Conservation (phyloP, 768 basidiomycete species). For the Tulasnella sp. region DNA sequence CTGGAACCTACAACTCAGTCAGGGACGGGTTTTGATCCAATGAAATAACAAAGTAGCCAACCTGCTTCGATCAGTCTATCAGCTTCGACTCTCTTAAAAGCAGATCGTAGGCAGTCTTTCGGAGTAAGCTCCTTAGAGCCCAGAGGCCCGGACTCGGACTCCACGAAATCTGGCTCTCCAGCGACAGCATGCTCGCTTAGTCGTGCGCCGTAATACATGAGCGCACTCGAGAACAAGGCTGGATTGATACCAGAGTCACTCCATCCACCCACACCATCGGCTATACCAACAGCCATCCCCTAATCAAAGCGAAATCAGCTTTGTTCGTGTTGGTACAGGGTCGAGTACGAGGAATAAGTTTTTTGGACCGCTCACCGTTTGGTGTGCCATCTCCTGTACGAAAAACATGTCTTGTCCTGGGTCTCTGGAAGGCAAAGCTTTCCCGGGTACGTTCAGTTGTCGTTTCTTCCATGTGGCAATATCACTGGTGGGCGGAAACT, state of each 20-base stretch:
- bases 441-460: not conserved
- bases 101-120: slow-evolving; percentile 55
- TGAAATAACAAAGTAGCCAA: slow-evolving; percentile 14
- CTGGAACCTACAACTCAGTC: slow-evolving; percentile 53
- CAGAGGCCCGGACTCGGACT: not conserved
- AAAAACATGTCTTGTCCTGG: slow-evolving; percentile 57
- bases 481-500: slow-evolving; percentile 48
- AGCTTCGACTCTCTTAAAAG: slow-evolving; percentile 57
- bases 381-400: slow-evolving; percentile 69
- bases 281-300: slow-evolving; percentile 16
- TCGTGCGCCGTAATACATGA: slow-evolving; percentile 16
- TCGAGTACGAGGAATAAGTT: not conserved
- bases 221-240: slow-evolving; percentile 14
- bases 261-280: slow-evolving; percentile 19
- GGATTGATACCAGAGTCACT: slow-evolving; percentile 12
- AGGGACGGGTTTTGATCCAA: slow-evolving; percentile 17
- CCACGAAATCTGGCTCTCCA: slow-evolving; percentile 27
- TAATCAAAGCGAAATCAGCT: not conserved
- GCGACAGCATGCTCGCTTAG: slow-evolving; percentile 5
- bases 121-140: slow-evolving; percentile 11
- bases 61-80: slow-evolving; percentile 40
- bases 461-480: slow-evolving; percentile 40
- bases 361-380: slow-evolving; percentile 52
- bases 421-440: slow-evolving; percentile 27
- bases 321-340: not conserved